These are phyloP conservation scores for Termitomyces sp. DNA, from an alignment of 768 basidiomycete species.

Conservation along the genomic window DNA sequence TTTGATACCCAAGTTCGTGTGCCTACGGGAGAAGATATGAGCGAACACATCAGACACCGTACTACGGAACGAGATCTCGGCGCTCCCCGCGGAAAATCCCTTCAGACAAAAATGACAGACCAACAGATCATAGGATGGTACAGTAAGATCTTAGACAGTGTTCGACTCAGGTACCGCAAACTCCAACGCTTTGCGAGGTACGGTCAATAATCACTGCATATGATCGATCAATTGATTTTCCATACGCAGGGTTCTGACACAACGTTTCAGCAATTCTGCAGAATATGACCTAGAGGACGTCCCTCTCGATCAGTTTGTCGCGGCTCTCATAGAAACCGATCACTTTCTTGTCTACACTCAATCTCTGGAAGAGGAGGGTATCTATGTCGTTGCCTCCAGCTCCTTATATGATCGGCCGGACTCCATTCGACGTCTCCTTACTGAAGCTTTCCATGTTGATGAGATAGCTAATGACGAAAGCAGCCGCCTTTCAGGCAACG, in stretches of 20 bases:
- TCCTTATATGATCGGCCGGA: conserved; percentile 73
- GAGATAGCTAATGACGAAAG: conserved; percentile 55
- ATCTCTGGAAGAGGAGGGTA: conserved; percentile 81
- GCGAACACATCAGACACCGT: conserved; percentile 17
- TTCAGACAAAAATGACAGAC: conserved; percentile 58
- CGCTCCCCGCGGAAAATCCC: conserved; percentile 21
- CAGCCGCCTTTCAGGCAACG: conserved; percentile 31
- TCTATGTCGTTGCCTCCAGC: conserved; percentile 82
- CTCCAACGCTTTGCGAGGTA: conserved; percentile 90
- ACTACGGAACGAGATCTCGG: conserved; percentile 14
- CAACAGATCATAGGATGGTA: conserved; percentile 89
- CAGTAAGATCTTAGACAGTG: conserved; percentile 87
- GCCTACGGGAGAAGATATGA: conserved; percentile 42
- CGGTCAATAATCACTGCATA: conserved; percentile 5
- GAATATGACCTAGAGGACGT: conserved; percentile 80
- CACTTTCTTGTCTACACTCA: conserved; percentile 95
- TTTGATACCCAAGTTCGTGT: conserved; percentile 92
- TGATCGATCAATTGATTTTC: not conserved
- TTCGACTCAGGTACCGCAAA: conserved; percentile 87
- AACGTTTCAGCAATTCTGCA: conserved; percentile 89
- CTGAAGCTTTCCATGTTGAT: conserved; percentile 79
- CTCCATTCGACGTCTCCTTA: conserved; percentile 71
- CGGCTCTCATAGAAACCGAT: conserved; percentile 72
- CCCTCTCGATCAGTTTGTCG: conserved; percentile 74
- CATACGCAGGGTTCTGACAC: conserved; percentile 54